phyloP scores from a whole-genome alignment of 2,329 filamentous ascomycete genomes.

The Colletotrichum sp. region DNA sequence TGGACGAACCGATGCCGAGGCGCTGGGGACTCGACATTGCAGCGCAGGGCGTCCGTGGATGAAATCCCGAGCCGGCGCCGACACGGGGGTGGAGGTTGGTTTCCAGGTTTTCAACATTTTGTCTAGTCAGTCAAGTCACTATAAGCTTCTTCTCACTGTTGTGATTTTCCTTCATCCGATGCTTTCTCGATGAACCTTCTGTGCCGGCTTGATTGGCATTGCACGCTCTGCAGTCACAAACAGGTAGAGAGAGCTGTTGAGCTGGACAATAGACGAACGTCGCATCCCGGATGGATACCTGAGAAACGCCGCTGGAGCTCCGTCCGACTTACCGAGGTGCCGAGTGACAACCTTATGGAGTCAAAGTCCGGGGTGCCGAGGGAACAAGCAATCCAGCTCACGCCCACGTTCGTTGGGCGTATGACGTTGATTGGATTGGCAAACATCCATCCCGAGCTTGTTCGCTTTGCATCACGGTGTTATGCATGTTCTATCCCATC shows the following conservation, averaged over 20 bases:
- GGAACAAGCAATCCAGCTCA: background rate
- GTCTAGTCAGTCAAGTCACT: no score
- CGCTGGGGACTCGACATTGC: no score
- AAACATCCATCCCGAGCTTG: background rate
- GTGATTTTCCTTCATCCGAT: background rate
- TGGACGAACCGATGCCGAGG: background rate
- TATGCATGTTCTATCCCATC: background rate
- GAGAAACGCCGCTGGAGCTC: background rate
- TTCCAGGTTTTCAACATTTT: no score
- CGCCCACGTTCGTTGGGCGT: background rate
- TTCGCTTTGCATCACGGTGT: background rate
- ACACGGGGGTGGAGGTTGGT: background rate
- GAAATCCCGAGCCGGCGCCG: slow-evolving; percentile 7
- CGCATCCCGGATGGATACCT: background rate
- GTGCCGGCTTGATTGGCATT: background rate
- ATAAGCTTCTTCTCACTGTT: no score
- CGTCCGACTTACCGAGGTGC: background rate
- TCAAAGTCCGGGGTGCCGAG: no score
- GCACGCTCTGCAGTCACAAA: background rate
- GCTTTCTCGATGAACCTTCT: background rate
- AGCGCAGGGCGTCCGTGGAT: background rate
- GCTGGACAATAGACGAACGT: background rate
- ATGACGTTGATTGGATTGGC: background rate
- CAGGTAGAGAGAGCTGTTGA: background rate
- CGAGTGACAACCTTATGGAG: background rate